phyloP scores from a whole-genome alignment of 352 stramenopile genomes.

The Elongisporangium prolatum region DNA sequence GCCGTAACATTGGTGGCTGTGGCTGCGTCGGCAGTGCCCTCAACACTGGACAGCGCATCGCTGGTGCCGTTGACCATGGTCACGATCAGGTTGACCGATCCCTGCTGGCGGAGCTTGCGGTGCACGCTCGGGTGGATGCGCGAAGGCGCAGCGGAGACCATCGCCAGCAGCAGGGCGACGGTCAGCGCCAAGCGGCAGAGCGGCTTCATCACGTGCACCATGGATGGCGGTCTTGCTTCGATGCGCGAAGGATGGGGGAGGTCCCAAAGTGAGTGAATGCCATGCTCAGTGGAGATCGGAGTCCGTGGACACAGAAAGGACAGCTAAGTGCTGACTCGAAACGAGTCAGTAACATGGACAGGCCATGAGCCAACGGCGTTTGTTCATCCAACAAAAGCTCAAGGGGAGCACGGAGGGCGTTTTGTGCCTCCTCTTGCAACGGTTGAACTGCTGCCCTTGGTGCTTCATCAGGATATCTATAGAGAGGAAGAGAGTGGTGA shows the following conservation, averaged over 20 bases:
- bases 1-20: slow-evolving; percentile 2
- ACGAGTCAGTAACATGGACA: background rate
- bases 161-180: background rate
- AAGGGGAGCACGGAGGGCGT: background rate
- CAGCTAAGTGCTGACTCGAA: background rate
- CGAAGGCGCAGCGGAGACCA: background rate
- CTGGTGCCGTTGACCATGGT: slow-evolving; percentile 15
- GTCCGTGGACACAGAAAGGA: background rate
- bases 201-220: background rate
- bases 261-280: background rate
- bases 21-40: slow-evolving; percentile 7
- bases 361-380: background rate
- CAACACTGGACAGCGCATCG: slow-evolving; percentile 7
- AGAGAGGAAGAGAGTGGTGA: background rate
- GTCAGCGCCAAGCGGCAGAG: background rate
- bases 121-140: slow-evolving; percentile 17
- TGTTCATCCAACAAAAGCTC: background rate
- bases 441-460: background rate
- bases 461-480: background rate
- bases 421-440: background rate
- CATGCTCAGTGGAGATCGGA: background rate
- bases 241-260: background rate
- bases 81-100: slow-evolving; percentile 26
- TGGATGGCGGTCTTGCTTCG: background rate
- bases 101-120: slow-evolving; percentile 14